Percentiles rank a stretch among this genome's conserved stretches.
These are phyloP conservation scores for Alternaria ethzedia DNA, from an alignment of 2,329 filamentous ascomycete species.

Conservation along the genomic window DNA sequence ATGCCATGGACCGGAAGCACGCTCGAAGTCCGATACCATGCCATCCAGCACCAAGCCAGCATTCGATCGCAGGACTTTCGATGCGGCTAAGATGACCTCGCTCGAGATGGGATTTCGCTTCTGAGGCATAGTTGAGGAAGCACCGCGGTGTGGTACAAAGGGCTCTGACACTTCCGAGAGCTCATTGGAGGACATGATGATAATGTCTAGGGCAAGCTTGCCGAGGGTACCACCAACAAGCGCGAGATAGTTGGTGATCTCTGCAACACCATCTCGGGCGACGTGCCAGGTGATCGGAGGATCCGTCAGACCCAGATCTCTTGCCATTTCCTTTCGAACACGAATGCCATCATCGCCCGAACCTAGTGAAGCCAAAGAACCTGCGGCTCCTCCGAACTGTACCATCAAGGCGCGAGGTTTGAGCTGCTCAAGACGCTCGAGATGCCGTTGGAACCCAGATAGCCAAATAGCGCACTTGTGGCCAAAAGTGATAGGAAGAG, in stretches of 20 bases:
- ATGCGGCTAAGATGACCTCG: conserved; percentile 62
- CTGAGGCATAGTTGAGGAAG: conserved; percentile 47
- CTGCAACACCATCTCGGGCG: conserved; percentile 60
- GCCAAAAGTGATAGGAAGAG: conserved; percentile 63
- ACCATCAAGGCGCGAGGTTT: conserved; percentile 57
- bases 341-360: conserved; percentile 55
- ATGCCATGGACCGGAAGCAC: conserved; percentile 65
- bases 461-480: conserved; percentile 65
- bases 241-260: conserved; percentile 61
- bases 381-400: conserved; percentile 64
- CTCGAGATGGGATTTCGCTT: conserved; percentile 66
- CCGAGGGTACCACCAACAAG: conserved; percentile 61
- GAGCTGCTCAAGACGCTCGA: conserved; percentile 56
- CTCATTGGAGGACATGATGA: conserved; percentile 65
- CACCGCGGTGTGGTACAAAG: conserved; percentile 44
- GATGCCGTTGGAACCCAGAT: conserved; percentile 57
- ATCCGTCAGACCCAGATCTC: conserved; percentile 56
- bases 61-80: conserved; percentile 61
- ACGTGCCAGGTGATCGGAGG: conserved; percentile 65
- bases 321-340: conserved; percentile 58
- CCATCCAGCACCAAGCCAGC: conserved; percentile 61
- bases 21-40: conserved; percentile 65
- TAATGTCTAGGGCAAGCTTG: conserved; percentile 63
- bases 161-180: conserved; percentile 62
- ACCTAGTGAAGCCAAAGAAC: conserved; percentile 62